Percentiles rank a stretch among this genome's conserved stretches.
These are phyloP conservation scores for Thalia dealbata DNA, from an alignment of 176 grass and related monocot species.

Conservation along the genomic window DNA sequence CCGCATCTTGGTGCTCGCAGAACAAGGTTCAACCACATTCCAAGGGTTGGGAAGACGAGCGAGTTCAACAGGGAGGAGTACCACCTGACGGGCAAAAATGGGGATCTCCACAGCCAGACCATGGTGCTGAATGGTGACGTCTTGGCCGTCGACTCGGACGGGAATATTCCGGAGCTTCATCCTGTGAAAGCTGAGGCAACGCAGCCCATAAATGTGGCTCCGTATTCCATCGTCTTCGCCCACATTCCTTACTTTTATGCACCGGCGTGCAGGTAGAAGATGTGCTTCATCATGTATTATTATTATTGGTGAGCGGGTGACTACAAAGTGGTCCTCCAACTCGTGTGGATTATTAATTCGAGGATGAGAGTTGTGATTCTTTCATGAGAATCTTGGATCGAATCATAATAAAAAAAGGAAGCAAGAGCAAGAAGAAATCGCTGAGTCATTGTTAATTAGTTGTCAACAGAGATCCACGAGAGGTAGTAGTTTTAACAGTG, in stretches of 20 bases:
- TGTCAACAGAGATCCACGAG: not conserved
- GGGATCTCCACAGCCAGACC: conserved; percentile 53
- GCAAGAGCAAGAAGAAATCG: not conserved
- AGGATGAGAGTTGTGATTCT: not conserved
- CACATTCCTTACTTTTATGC: conserved; percentile 35
- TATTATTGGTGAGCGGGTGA: conserved; percentile 4
- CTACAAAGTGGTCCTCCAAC: not conserved
- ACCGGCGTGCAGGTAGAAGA: conserved; percentile 33
- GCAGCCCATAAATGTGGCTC: conserved; percentile 27
- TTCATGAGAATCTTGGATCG: not conserved
- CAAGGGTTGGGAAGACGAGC: not conserved
- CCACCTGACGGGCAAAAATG: conserved; percentile 39
- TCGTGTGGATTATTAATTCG: not conserved
- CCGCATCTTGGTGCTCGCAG: not conserved
- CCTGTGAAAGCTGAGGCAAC: conserved; percentile 23
- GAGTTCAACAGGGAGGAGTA: conserved; percentile 45
- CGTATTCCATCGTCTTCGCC: conserved; percentile 50
- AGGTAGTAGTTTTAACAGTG: too few relatives aligned
- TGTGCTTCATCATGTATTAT: not conserved
- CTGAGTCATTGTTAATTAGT: not conserved
- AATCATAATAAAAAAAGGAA: not conserved
- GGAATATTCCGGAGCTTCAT: conserved; percentile 38
- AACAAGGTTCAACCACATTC: conserved; percentile 2
- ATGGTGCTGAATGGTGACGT: conserved; percentile 56
- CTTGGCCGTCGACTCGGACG: conserved; percentile 34